Evolutionary conservation across 257 asterid species (phyloP), one percentile per base, ranked within the genome.

Genomic region (Leptodermis oblonga): DNA sequence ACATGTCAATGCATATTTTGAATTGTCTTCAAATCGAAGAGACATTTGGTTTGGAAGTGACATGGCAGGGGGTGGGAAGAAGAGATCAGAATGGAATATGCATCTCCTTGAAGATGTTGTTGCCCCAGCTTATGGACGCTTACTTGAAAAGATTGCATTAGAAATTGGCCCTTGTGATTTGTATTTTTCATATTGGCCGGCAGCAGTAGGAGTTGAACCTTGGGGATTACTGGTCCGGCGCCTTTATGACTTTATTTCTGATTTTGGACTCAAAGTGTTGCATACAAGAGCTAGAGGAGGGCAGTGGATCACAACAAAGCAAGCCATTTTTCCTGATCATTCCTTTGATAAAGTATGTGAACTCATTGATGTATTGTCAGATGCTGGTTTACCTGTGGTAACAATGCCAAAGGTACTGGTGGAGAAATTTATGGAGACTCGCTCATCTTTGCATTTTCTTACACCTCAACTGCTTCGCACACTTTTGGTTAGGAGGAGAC

Each of bases 11-110:
- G 90, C 95, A 65, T 92, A 90, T 79, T 92, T 92, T 82, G 98
- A 92, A 86, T 79, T 92, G 80, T 92, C 98, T 71, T 92, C 98
- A 61, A 92, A 92, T 73, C 81, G 98, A 76, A 88, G 98, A 78
- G 98, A 92, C 70, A 92, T 92, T 81, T 92, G 98, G 98, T 90
- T 88, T 76, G 98, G 98, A 60, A 89, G 85, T 83, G 98, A 92
- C 88, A 92, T 92, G 98, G 88, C 92, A 52, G 98, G 98, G 74
- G 98, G 93, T 72, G 98, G 98, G 70, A 92, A 88, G 84, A 83
- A 84, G 70, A 96, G 97, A 52, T 90, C 98, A 14, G 98, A 92
- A 76, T 92, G 98, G 98, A 92, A 92, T 77, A 79, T 82, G 82
- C 83, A 78, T 78, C 96, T 92, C 65, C 95, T 92, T 72, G 92